Evolutionary conservation across 768 basidiomycete genomes (phyloP), one percentile per base, ranked within the genome.

Genomic region (Cystobasidium tubakii): DNA sequence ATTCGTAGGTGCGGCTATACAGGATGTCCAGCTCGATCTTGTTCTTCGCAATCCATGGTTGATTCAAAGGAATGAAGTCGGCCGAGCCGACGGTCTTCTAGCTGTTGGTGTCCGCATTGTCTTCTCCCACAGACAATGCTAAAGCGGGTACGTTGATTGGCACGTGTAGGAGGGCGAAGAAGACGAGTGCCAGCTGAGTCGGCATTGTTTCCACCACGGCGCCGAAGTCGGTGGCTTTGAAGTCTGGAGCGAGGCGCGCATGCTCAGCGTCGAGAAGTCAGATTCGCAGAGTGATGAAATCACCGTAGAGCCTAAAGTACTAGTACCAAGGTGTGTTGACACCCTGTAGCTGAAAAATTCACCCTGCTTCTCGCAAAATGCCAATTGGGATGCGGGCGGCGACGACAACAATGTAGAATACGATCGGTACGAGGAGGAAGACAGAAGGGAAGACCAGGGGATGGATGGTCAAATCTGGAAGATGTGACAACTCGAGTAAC

Each of bases 111-210:
- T 96, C 88, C 73, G 96, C 85, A 62, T 84, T 83, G 76, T 97
- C 93, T 77, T 89, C 87, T 76, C 90, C 86, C 33, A 99, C 84
- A 15, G 92, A 95, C 19, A 99, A 79, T 87, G 92, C 88, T 15
- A 97, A 83, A 7, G 92, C 90, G 6, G 94, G 94, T 9, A 96
- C 90, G 77, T 96, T 92, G 62, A 92, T 80, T 64, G 90, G 92
- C 88, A 79, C 92, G 90, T 54, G 80, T 44, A 83, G 74, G 44
- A 80, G 74, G 55, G 76, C 79, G 67, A 80, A 81, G 77, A 77
- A 80, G 82, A 90, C 79, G 75, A 99, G 80, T 3, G 95, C 95
- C 73, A 97, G 87, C 79, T 98, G 95, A 0, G 94, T 98, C 1
- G 95, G 94, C 79, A 99, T 82, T 0, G 92, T 94, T 0, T 85